These are phyloP conservation scores for Beauveria pseudobassiana DNA, from an alignment of 2,329 filamentous ascomycete genomes.

Conservation along the genomic window DNA sequence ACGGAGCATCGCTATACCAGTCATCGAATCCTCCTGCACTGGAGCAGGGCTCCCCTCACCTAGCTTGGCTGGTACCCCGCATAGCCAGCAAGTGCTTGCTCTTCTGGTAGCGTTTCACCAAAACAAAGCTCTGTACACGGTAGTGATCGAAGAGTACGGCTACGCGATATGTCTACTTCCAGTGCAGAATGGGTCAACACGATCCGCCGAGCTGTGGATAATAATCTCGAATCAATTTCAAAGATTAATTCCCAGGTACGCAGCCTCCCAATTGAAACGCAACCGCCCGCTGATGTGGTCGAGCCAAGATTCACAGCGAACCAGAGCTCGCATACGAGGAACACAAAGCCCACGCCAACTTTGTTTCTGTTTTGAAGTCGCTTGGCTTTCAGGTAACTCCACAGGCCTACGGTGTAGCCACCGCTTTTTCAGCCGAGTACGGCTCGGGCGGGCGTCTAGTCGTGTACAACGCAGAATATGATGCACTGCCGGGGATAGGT, in stretches of 20 bases:
- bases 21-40: neutral
- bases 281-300: neutral
- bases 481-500: constrained; percentile 28
- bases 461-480: constrained; percentile 26
- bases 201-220: neutral
- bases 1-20: neutral
- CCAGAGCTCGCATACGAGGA: constrained; percentile 25
- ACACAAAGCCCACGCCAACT: constrained; percentile 21
- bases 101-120: neutral
- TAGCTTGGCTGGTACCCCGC: neutral
- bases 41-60: neutral
- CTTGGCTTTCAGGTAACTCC: constrained; percentile 22
- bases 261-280: neutral
- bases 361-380: constrained; percentile 16
- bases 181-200: neutral
- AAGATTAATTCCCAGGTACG: constrained; percentile 6
- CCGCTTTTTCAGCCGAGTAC: constrained; percentile 23
- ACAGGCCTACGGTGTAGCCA: constrained; percentile 25
- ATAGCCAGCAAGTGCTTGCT: neutral
- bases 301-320: constrained; percentile 17
- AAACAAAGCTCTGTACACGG: neutral
- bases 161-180: neutral
- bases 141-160: neutral
- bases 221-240: neutral
- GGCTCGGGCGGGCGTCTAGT: constrained; percentile 25